A percentile compares a stretch with the other conserved stretches of the same genome.
phyloP scores from a whole-genome alignment of 495 filamentous ascomycete genomes.

The Aspergillus bridgeri region DNA sequence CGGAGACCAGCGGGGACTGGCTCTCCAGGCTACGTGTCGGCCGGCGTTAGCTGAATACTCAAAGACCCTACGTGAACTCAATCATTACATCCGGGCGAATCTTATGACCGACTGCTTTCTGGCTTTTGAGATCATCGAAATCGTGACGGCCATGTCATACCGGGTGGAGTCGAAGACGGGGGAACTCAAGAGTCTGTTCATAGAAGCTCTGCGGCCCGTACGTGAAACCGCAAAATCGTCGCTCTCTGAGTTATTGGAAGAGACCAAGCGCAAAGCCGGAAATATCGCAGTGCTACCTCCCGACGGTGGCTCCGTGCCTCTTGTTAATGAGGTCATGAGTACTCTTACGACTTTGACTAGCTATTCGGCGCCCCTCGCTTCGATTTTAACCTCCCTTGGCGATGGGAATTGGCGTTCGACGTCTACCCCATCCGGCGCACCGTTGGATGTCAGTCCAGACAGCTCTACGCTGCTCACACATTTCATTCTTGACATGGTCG shows the following conservation, averaged over 20 bases:
- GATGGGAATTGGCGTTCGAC: slow-evolving; percentile 80
- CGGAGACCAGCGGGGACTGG: slow-evolving; percentile 74
- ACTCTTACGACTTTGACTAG: slow-evolving; percentile 81
- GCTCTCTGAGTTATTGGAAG: slow-evolving; percentile 78
- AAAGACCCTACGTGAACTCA: slow-evolving; percentile 83
- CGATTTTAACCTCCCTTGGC: slow-evolving; percentile 85
- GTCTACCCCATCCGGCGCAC: slow-evolving; percentile 59
- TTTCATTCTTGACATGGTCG: slow-evolving; percentile 82
- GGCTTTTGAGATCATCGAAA: slow-evolving; percentile 92
- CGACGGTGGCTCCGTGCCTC: slow-evolving; percentile 74
- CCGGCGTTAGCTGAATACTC: slow-evolving; percentile 74
- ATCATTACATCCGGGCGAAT: slow-evolving; percentile 81
- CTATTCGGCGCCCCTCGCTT: slow-evolving; percentile 82
- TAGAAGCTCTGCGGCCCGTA: slow-evolving; percentile 82
- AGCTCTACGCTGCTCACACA: slow-evolving; percentile 83
- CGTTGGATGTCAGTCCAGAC: slow-evolving; percentile 84
- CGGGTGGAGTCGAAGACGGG: slow-evolving; percentile 77
- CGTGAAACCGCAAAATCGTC: slow-evolving; percentile 89
- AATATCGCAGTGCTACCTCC: slow-evolving; percentile 62
- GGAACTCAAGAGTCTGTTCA: slow-evolving; percentile 77
- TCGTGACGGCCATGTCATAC: slow-evolving; percentile 76
- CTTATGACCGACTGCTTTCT: slow-evolving; percentile 92
- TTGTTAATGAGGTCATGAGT: slow-evolving; percentile 82
- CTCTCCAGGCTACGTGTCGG: slow-evolving; percentile 74
- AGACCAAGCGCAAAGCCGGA: slow-evolving; percentile 68